phyloP scores from a whole-genome alignment of 192 early-diverging fungal species.

The Tieghemiomyces parasiticus region DNA sequence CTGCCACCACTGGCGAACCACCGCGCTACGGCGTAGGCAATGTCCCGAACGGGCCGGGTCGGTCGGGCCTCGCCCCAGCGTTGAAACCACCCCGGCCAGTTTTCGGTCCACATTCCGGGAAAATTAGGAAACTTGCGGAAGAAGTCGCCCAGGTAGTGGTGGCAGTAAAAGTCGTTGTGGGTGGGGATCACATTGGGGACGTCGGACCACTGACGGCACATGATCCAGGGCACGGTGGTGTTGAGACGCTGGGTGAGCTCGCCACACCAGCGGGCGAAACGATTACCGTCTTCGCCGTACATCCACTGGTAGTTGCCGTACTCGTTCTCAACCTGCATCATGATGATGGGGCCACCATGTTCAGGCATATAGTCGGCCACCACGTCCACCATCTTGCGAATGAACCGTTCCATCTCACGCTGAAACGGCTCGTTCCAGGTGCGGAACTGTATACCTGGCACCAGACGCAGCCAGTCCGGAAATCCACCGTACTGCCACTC shows the following conservation, averaged over 20 bases:
- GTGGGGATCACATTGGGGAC: slow-evolving; percentile 26
- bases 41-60: slow-evolving; percentile 34
- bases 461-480: slow-evolving; percentile 37
- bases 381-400: slow-evolving; percentile 27
- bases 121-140: slow-evolving; percentile 21
- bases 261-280: slow-evolving; percentile 25
- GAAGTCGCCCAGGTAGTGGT: slow-evolving; percentile 24
- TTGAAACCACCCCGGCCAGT: slow-evolving; percentile 47
- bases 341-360: slow-evolving; percentile 40
- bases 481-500: slow-evolving; percentile 48
- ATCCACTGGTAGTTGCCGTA: slow-evolving; percentile 25
- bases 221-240: slow-evolving; percentile 40
- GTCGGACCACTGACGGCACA: slow-evolving; percentile 33
- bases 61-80: slow-evolving; percentile 30
- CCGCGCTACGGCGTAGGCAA: slow-evolving; percentile 35
- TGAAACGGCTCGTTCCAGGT: slow-evolving; percentile 31
- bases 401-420: slow-evolving; percentile 25
- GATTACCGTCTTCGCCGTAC: slow-evolving; percentile 20
- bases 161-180: slow-evolving; percentile 38
- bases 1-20: slow-evolving; percentile 41
- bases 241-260: slow-evolving; percentile 19
- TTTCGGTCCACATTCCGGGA: slow-evolving; percentile 38
- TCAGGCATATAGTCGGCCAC: slow-evolving; percentile 24
- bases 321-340: slow-evolving; percentile 54
- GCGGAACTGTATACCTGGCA: slow-evolving; percentile 30